These are phyloP conservation scores for Pholiota microspora DNA, from an alignment of 768 basidiomycete species.

Conservation along the genomic window DNA sequence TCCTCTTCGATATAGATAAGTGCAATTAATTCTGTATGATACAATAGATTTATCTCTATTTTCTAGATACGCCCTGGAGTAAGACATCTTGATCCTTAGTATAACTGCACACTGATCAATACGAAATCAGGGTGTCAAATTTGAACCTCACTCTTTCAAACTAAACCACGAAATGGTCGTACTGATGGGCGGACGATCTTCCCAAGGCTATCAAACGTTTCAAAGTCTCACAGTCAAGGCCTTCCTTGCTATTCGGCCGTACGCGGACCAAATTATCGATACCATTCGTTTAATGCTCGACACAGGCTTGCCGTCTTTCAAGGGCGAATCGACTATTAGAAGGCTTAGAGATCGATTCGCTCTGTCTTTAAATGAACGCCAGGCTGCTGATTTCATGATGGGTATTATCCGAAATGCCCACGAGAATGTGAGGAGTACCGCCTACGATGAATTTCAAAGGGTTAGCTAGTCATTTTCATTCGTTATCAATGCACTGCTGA, in stretches of 20 bases:
- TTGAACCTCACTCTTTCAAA: constrained; percentile 98
- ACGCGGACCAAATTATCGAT: constrained; percentile 86
- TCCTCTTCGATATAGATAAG: constrained; percentile 98
- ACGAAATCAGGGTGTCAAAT: constrained; percentile 83
- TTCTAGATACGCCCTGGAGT: constrained; percentile 67
- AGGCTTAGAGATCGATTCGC: constrained; percentile 86
- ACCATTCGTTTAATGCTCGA: constrained; percentile 93
- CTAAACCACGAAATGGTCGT: constrained; percentile 98
- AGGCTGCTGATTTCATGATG: constrained; percentile 95
- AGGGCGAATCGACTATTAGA: constrained; percentile 90
- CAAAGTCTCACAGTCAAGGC: constrained; percentile 93
- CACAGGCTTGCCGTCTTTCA: constrained; percentile 94
- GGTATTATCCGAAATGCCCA: constrained; percentile 86
- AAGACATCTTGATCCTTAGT: constrained; percentile 14
- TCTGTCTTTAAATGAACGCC: constrained; percentile 76
- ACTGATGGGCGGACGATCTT: constrained; percentile 93
- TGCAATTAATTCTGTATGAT: constrained; percentile 26
- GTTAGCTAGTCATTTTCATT: constrained; percentile 38
- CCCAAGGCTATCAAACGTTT: constrained; percentile 93
- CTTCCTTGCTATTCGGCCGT: constrained; percentile 94
- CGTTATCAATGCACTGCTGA: neutral
- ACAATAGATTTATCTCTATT: constrained; percentile 22
- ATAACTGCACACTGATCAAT: constrained; percentile 2
- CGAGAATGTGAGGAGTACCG: constrained; percentile 90
- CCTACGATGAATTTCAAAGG: constrained; percentile 95